Conservation (phyloP, 345 rosid species). For the Geranium rotundifolium region DNA sequence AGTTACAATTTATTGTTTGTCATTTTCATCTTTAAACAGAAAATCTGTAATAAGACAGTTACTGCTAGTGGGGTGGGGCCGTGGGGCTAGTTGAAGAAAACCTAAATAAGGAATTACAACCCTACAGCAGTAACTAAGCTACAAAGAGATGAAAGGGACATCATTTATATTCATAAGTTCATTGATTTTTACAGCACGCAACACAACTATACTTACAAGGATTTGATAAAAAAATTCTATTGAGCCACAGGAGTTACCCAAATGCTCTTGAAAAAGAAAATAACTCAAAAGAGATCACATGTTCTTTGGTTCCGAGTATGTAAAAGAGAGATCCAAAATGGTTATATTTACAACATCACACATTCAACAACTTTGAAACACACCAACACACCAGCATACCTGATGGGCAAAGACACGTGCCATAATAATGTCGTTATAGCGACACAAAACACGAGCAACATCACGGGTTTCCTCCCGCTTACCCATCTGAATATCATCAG, state of each 20-base stretch:
- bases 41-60: not conserved
- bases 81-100: not conserved
- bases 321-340: not conserved
- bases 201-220: not conserved
- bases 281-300: not conserved
- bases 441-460: constrained; percentile 79
- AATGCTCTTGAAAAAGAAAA: not conserved
- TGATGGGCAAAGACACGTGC: constrained; percentile 96
- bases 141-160: not conserved
- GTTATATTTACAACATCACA: not conserved
- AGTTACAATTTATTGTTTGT: not conserved
- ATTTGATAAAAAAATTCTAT: not conserved
- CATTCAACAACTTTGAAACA: constrained; percentile 5
- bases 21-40: not conserved
- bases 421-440: constrained; percentile 90
- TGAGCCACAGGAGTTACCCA: not conserved
- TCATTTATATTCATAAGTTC: not conserved
- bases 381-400: constrained; percentile 76
- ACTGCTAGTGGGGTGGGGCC: not conserved
- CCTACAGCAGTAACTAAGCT: not conserved
- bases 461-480: constrained; percentile 91
- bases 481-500: constrained; percentile 93
- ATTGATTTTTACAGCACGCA: not conserved
- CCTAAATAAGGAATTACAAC: not conserved
- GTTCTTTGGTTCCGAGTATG: not conserved